Evolutionary conservation across 257 asterid species (phyloP), one percentile per base, ranked within the genome.

Genomic region (Solanum chiquidenum): DNA sequence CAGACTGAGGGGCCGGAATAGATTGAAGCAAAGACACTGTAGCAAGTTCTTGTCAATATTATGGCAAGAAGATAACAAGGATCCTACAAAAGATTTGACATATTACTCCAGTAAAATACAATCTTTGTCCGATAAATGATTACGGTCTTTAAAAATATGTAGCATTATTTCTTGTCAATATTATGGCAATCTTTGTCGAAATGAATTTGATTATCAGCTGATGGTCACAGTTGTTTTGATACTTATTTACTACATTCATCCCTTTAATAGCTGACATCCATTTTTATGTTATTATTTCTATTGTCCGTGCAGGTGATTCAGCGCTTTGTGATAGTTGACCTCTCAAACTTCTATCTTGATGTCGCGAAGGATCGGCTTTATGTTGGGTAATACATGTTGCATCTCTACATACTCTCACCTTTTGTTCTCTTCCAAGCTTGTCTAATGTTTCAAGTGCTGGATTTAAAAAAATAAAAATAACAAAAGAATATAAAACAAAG

Each of bases 301-400:
- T 14, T 89, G 76, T 83, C 92, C 83, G 72, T 89, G 73, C 98
- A 95, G 99, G 93, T 86, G 68, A 93, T 95, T 93, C 99, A 97
- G 90, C 95, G 99, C 33, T 97, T 95, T 92, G 98, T 91, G 52
- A 95, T 95, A 2, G 95, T 97, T 86, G 99, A 97, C 92, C 99
- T 95, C 92, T 97, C 99, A 79, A 97, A 94, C 89, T 97, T 97
- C 92, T 97, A 97, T 93, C 90, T 97, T 87, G 99, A 97, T 88
- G 98, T 94, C 66, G 98, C 98, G 84, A 97, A 97, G 93, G 99
- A 97, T 88, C 97, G 99, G 87, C 99, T 97, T 68, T 97, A 97
- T 85, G 99, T 95, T 35, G 99, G 99, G 99, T 97, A 91, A 89
- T 46, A 29, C 68, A 80, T 46, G 40, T 46, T 49, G 94, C 77